Base-by-base conservation (phyloP, 768 basidiomycete genomes). In the Trametes sanguinea region DNA sequence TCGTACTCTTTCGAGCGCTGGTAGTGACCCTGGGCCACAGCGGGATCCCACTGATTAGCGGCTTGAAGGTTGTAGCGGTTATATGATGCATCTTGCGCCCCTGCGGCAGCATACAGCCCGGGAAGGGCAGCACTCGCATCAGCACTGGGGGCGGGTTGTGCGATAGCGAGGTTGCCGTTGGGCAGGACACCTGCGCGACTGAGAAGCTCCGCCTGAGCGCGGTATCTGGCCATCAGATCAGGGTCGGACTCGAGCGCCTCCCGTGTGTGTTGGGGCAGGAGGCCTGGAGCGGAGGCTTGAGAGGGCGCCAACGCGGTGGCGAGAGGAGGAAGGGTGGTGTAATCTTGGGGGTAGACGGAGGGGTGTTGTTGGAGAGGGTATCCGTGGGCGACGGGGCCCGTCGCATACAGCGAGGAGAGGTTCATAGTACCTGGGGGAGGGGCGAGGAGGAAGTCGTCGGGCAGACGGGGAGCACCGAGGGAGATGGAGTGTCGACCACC, bases 201-300 rank as follows among this genome's bases (percentile, higher is more conserved):
- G 51, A 82, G 64, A 4, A 78, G 54, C 10, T 85, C 84, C 1
- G 77, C 72, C 57, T 84, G 79, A 1, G 75, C 72, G 6, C 81
- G 77, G 65, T 81, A 85, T 57, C 82, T 82, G 10, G 75, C 75
- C 17, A 77, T 60, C 65, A 80, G 76, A 39, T 86, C 85, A 0
- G 73, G 64, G 37, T 56, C 57, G 10, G 37, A 1, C 10, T 56
- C 54, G 42, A 63, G 29, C 4, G 44, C 51, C 22, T 63, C 62
- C 2, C 62, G 57, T 5, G 58, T 32, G 10, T 55, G 54, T 16
- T 30, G 10, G 6, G 54, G 57, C 0, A 64, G 44, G 42, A 65
- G 40, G 2, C 40, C 17, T 9, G 60, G 50, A 16, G 56, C 51
- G 1, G 40, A 22, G 16, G 42, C 40, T 32, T 61, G 56, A 3